Conservation (phyloP, 2,329 filamentous ascomycete genomes). For the Fusarium nelsonii region DNA sequence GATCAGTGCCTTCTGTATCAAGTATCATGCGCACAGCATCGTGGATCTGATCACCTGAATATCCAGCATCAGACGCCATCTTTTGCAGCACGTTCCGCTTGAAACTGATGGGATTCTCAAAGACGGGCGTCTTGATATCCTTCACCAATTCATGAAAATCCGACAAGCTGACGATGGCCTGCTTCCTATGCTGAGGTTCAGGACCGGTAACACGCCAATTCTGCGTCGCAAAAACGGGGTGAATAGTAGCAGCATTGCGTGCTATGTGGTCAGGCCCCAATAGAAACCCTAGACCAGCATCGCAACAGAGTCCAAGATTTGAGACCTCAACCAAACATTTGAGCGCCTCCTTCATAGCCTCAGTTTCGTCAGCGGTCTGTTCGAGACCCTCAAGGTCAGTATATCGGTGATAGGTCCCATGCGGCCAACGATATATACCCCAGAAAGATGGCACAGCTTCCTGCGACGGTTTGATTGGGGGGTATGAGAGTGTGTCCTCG, state of each 20-base stretch:
- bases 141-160: slow-evolving; percentile 45
- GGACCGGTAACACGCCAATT: slow-evolving; percentile 43
- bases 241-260: slow-evolving; percentile 55
- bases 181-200: slow-evolving; percentile 24
- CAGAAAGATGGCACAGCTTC: slow-evolving; percentile 69
- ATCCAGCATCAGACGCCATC: slow-evolving; percentile 57
- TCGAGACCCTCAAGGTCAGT: slow-evolving; percentile 70
- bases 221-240: slow-evolving; percentile 53
- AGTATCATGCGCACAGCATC: slow-evolving; percentile 54
- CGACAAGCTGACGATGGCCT: slow-evolving; percentile 40
- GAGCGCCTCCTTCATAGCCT: slow-evolving; percentile 71
- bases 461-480: slow-evolving; percentile 68
- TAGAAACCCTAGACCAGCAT: slow-evolving; percentile 76
- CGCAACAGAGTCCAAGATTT: slow-evolving; percentile 75
- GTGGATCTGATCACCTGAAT: slow-evolving; percentile 46
- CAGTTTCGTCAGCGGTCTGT: slow-evolving; percentile 71
- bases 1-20: slow-evolving; percentile 50
- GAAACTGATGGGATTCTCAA: slow-evolving; percentile 47
- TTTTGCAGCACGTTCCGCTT: slow-evolving; percentile 52
- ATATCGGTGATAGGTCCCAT: slow-evolving; percentile 69
- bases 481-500: slow-evolving; percentile 62
- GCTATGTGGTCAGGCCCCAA: slow-evolving; percentile 69
- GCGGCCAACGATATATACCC: slow-evolving; percentile 75
- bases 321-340: slow-evolving; percentile 65
- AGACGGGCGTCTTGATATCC: slow-evolving; percentile 40